Conservation (phyloP, 2,329 filamentous ascomycete species). For the Penicillium sumatraense region DNA sequence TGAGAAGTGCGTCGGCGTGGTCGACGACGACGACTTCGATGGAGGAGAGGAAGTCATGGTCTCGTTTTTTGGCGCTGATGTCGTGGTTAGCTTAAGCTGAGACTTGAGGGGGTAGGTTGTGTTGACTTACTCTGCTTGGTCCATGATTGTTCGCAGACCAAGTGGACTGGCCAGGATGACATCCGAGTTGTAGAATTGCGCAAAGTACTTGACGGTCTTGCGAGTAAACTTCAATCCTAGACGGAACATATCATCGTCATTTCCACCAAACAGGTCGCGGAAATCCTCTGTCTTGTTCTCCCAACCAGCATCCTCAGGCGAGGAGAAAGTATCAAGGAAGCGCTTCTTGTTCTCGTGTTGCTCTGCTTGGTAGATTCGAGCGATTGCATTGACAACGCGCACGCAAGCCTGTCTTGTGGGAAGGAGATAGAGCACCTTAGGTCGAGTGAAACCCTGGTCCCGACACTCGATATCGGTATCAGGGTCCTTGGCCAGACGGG, state of each 20-base stretch:
- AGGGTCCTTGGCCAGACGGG: conserved; percentile 71
- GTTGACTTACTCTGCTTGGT: conserved; percentile 67
- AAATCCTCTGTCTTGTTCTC: conserved; percentile 84
- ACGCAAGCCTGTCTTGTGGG: conserved; percentile 88
- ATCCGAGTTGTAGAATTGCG: conserved; percentile 94
- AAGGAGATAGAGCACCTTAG: conserved; percentile 87
- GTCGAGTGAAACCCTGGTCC: conserved; percentile 94
- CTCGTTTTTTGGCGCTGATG: conserved; percentile 64
- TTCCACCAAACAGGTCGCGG: conserved; percentile 85
- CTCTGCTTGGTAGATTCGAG: conserved; percentile 75
- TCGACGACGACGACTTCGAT: conserved; percentile 90
- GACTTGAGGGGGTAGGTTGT: conserved; percentile 17
- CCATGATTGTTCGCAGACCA: conserved; percentile 87
- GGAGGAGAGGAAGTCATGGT: conserved; percentile 90
- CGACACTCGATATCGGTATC: conserved; percentile 73
- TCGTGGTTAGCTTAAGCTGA: conserved; percentile 1
- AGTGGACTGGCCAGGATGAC: conserved; percentile 91
- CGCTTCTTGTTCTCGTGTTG: conserved; percentile 95
- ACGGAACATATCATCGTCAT: conserved; percentile 96
- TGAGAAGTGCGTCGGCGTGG: conserved; percentile 88
- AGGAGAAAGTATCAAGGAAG: conserved; percentile 81
- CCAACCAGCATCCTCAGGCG: conserved; percentile 70
- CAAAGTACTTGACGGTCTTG: conserved; percentile 93
- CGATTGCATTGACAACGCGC: conserved; percentile 76
- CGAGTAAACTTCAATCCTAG: conserved; percentile 96